These are phyloP conservation scores for Talaromyces sp. DNA, from an alignment of 2,329 filamentous ascomycete genomes.

Conservation along the genomic window DNA sequence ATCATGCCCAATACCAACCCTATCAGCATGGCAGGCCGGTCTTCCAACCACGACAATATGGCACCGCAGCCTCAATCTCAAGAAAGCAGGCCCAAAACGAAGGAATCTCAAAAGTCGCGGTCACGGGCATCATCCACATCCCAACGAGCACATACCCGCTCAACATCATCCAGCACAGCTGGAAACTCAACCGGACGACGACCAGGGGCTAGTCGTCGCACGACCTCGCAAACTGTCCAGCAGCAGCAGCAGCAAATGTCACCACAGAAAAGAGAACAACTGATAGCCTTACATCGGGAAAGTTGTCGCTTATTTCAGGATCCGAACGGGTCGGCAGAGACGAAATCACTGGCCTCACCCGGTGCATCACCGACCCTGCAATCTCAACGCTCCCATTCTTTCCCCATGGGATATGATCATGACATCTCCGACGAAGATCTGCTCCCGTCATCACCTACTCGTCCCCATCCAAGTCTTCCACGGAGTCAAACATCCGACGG, in stretches of 20 bases:
- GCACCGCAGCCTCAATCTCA: not conserved
- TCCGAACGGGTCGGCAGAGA: slow-evolving; percentile 3
- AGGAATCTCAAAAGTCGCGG: slow-evolving; percentile 23
- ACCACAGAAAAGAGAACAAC: slow-evolving; percentile 30
- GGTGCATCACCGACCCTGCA: slow-evolving; percentile 10
- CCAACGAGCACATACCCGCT: slow-evolving; percentile 27
- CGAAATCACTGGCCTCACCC: slow-evolving; percentile 5
- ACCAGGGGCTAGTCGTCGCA: slow-evolving; percentile 17
- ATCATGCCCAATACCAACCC: not conserved
- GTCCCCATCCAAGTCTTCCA: not conserved
- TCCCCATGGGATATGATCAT: not conserved
- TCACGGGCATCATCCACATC: slow-evolving; percentile 33
- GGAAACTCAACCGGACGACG: slow-evolving; percentile 20
- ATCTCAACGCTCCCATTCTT: slow-evolving; percentile 14
- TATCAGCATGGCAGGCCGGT: not conserved
- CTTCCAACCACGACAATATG: not conserved
- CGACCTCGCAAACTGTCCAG: slow-evolving; percentile 17
- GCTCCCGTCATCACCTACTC: not conserved
- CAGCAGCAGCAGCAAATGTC: slow-evolving; percentile 18
- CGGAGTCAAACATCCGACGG: not conserved
- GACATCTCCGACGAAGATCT: slow-evolving; percentile 18
- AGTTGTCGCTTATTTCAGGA: slow-evolving; percentile 40
- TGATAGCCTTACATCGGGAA: slow-evolving; percentile 38
- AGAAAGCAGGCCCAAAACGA: not conserved
- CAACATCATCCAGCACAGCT: slow-evolving; percentile 33